phyloP scores from a whole-genome alignment of 805 yeast species.

The Yamadazyma endophytica region DNA sequence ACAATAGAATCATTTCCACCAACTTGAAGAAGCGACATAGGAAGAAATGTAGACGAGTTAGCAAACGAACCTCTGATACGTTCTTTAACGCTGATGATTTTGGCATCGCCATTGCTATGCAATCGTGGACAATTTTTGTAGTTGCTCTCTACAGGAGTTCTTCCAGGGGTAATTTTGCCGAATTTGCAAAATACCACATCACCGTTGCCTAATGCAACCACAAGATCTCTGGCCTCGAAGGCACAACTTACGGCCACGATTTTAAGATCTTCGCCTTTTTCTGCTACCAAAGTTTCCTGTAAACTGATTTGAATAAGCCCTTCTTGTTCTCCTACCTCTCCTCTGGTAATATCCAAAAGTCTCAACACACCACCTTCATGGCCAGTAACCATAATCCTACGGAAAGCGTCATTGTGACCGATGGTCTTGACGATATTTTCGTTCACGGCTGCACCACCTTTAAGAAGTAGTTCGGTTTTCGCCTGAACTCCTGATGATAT shows the following conservation, averaged over 20 bases:
- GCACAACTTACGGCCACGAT: constrained; percentile 68
- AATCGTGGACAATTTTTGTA: constrained; percentile 25
- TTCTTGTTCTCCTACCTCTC: constrained; percentile 45
- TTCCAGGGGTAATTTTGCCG: constrained; percentile 34
- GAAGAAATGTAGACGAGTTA: constrained; percentile 28
- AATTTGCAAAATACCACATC: constrained; percentile 73
- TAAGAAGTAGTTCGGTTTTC: constrained; percentile 44
- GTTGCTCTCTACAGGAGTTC: constrained; percentile 13
- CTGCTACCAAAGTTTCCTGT: constrained; percentile 27
- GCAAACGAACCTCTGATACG: constrained; percentile 45
- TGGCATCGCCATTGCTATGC: constrained; percentile 31
- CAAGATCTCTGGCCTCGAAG: constrained; percentile 69
- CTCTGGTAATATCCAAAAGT: constrained; percentile 77
- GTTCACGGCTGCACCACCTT: constrained; percentile 77
- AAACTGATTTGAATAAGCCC: constrained; percentile 29
- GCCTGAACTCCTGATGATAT: constrained; percentile 37
- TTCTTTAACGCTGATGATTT: constrained; percentile 47
- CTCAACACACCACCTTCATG: constrained; percentile 82
- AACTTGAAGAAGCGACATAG: constrained; percentile 24
- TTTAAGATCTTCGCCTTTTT: constrained; percentile 13
- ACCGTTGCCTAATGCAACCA: constrained; percentile 65
- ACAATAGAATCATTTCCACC: constrained; percentile 45
- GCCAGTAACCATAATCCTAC: constrained; percentile 65
- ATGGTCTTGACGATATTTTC: constrained; percentile 22
- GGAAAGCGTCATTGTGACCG: constrained; percentile 40